Percentiles rank a stretch among this genome's conserved stretches.
These are phyloP conservation scores for Paramecium pentaurelia DNA, from an alignment of 73 alveolate genomes.

Conservation along the genomic window DNA sequence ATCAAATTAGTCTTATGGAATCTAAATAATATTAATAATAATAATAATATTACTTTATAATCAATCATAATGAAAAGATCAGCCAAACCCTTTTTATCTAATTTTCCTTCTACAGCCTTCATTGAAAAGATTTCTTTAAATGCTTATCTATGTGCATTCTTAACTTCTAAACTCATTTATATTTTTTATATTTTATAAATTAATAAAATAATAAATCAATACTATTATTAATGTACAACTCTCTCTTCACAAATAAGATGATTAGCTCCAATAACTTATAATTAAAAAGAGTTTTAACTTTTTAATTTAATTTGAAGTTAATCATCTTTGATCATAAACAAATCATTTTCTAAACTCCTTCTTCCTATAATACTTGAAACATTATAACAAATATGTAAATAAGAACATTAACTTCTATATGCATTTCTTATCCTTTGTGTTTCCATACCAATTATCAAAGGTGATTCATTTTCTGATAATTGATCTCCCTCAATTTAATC, in stretches of 20 bases:
- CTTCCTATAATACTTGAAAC: background rate
- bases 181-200: background rate
- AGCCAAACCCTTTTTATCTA: constrained; percentile 60
- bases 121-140: constrained; percentile 52
- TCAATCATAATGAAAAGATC: constrained; percentile 56
- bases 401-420: background rate
- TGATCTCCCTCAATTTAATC: background rate
- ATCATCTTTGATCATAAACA: background rate
- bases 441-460: background rate
- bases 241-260: background rate
- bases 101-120: constrained; percentile 54
- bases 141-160: constrained; percentile 54
- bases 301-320: background rate
- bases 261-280: background rate
- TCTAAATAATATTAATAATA: background rate
- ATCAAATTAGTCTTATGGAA: constrained; percentile 55
- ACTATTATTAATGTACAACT: background rate
- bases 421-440: background rate
- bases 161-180: constrained; percentile 60
- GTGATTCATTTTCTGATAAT: background rate
- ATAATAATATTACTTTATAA: constrained; percentile 15
- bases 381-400: background rate
- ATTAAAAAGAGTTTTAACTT: background rate
- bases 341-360: background rate
- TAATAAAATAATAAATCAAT: background rate